A percentile compares a stretch with the other conserved stretches of the same genome.
phyloP scores from a whole-genome alignment of 345 rosid species.

The Tarenaya hassleriana region DNA sequence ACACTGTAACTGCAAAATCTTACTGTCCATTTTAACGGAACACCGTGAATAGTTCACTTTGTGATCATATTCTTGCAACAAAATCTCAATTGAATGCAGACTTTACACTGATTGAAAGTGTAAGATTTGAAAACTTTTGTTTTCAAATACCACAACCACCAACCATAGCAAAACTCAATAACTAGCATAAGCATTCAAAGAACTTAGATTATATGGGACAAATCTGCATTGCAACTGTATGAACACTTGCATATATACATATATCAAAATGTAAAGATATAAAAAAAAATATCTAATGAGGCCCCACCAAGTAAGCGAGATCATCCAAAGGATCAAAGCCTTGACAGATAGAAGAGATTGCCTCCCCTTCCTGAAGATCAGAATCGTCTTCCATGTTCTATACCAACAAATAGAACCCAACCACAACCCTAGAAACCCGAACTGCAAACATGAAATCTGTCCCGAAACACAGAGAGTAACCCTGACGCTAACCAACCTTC shows the following conservation, averaged over 20 bases:
- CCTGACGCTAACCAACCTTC: conserved; percentile 30
- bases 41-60: conserved; percentile 1
- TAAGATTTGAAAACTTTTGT: too few species aligned
- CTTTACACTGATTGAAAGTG: too few species aligned
- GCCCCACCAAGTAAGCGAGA: conserved; percentile 75
- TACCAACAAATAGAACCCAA: conserved; percentile 10
- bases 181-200: background rate
- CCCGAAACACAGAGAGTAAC: conserved; percentile 27
- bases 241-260: background rate
- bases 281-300: conserved; percentile 17
- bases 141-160: too few species aligned
- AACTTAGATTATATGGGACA: too few species aligned
- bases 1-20: background rate
- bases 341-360: conserved; percentile 33
- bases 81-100: background rate
- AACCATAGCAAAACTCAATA: too few species aligned
- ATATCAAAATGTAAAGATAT: background rate
- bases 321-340: conserved; percentile 50
- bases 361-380: conserved; percentile 74
- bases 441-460: conserved; percentile 21
- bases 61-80: background rate
- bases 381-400: conserved; percentile 44
- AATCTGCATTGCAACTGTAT: conserved; percentile 10
- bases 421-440: conserved; percentile 21
- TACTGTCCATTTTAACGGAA: background rate